Base-by-base conservation (phyloP, 2,329 filamentous ascomycete species). In the Byssoonygena ceratinophila region DNA sequence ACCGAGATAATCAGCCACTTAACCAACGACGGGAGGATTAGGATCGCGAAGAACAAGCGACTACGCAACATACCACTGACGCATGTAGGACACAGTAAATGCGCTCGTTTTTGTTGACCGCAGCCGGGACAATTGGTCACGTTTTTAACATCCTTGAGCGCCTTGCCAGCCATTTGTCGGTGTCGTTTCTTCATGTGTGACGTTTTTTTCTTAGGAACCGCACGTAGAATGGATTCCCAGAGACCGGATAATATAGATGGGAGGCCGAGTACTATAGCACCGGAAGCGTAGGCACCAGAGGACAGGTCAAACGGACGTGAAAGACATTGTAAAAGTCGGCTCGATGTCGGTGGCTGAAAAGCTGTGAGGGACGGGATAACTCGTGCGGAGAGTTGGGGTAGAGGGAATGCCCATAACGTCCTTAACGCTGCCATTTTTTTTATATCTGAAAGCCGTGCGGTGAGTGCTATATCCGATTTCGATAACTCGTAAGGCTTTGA, bases 181-280 rank as follows among this genome's bases (percentile, higher is more conserved):
- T 89, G 84, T 61, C 92, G 80, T 77, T 89, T 95, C 75, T 92
- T 95, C 76, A 87, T 87, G 70, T 98, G 88, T 39, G 91, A 96
- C 31, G 89, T 94, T 80, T 97, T 98, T 75, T 95, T 97, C 79
- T 98, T 98, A 4, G 92, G 92, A 14, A 97, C 92, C 1, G 92
- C 92, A 59, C 83, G 83, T 60, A 98, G 76, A 43, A 98, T 80
- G 4, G 87, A 89, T 60, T 96, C 91, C 91, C 91, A 97, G 63
- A 98, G 82, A 57, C 85, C 86, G 52, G 80, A 82, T 20, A 95
- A 71, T n/a, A 89, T 65, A 4, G 78, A 78, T 4, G 85, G 83
- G 48, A 90, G 74, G 46, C 74, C 80, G 59, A 81, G 68, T 22
- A 71, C 76, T 58, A 87, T 74, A 36, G 74, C n/a, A 18, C 32